Conservation (phyloP, 768 basidiomycete species). For the Cyclocybe cylindracea region DNA sequence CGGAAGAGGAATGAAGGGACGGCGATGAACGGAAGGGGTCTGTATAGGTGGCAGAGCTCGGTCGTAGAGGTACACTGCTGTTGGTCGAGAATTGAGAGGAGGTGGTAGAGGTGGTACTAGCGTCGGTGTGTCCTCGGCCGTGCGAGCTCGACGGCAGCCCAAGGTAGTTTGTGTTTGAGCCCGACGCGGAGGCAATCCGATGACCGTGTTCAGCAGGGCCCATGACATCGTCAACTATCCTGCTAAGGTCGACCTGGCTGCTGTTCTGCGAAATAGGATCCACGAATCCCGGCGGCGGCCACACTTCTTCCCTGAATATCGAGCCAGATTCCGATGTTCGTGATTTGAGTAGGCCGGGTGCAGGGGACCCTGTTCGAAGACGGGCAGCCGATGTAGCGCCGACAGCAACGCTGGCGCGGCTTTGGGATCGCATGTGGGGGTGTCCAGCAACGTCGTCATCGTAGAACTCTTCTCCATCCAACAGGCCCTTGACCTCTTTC, state of each 20-base stretch:
- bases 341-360: constrained; percentile 37
- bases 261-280: constrained; percentile 38
- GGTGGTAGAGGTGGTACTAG: constrained; percentile 1
- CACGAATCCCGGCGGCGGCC: constrained; percentile 42
- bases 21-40: constrained; percentile 10
- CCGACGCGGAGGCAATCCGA: not conserved
- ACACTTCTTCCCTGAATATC: constrained; percentile 49
- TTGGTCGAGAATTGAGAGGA: constrained; percentile 4
- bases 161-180: not conserved
- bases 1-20: constrained; percentile 8
- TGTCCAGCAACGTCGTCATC: constrained; percentile 26
- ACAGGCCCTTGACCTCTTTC: constrained; percentile 25
- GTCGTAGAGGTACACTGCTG: not conserved
- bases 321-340: constrained; percentile 45
- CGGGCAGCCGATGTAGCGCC: too few species aligned
- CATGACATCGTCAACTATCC: constrained; percentile 52
- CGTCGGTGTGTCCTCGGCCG: constrained; percentile 8
- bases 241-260: constrained; percentile 35
- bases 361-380: constrained; percentile 23
- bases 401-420: constrained; percentile 2
- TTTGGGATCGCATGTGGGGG: constrained; percentile 1
- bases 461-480: constrained; percentile 38
- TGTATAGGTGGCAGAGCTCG: not conserved
- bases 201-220: constrained; percentile 27
- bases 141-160: constrained; percentile 3